Evolutionary conservation across 345 rosid species (phyloP).

Genomic region (Trapa incisa): DNA sequence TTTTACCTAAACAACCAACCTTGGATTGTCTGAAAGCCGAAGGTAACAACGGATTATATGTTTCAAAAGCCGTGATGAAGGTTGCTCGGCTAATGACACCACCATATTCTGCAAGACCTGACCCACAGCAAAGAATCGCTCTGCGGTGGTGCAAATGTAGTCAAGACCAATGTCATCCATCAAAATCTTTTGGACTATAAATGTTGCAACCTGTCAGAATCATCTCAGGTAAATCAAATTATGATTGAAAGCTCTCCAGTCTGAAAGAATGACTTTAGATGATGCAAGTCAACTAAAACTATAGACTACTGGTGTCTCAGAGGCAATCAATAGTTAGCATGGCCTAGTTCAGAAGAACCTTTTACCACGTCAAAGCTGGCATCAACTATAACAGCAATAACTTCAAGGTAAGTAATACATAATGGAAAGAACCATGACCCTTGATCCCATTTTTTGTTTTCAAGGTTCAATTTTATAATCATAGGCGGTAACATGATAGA

Average conservation of each 20-base stretch:
- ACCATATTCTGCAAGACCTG: slow-evolving; percentile 86
- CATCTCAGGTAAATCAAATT: neutral
- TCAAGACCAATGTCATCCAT: slow-evolving; percentile 93
- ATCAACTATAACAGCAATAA: neutral
- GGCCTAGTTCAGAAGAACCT: too few species aligned
- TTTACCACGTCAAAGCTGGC: too few species aligned
- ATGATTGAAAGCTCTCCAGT: neutral
- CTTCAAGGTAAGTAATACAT: neutral
- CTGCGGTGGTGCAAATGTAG: slow-evolving; percentile 87
- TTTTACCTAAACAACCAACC: slow-evolving; percentile 26
- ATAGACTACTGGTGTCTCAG: too few species aligned
- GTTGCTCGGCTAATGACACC: slow-evolving; percentile 82
- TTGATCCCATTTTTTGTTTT: neutral
- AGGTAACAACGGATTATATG: slow-evolving; percentile 90
- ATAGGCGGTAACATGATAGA: neutral
- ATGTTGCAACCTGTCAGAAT: slow-evolving; percentile 68
- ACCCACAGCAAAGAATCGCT: slow-evolving; percentile 92
- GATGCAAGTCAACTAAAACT: too few species aligned
- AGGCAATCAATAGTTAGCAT: too few species aligned
- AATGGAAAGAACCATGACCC: neutral
- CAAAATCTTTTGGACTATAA: slow-evolving; percentile 84
- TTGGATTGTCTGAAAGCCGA: slow-evolving; percentile 75
- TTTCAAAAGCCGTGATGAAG: slow-evolving; percentile 71
- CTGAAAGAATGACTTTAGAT: too few species aligned
- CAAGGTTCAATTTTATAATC: neutral